Evolutionary conservation across 495 filamentous ascomycete species (phyloP).

Genomic region (Hypoxylon trugodes): DNA sequence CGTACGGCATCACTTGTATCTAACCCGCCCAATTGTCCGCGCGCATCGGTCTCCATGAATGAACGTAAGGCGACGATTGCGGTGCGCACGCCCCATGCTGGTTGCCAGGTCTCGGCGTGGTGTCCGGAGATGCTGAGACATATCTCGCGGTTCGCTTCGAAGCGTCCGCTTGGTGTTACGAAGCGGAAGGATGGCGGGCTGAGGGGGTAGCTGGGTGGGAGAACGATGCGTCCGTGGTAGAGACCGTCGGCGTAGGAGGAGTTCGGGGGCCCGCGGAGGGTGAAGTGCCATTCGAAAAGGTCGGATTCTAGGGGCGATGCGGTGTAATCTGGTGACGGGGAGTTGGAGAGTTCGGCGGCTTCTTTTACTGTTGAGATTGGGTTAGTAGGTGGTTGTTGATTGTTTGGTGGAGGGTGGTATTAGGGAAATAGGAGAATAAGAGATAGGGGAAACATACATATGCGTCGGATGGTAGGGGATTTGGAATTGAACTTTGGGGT

Average conservation of each 20-base stretch:
- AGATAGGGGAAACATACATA: conserved; percentile 58
- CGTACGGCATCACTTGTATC: conserved; percentile 72
- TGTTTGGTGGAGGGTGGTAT: conserved; percentile 25
- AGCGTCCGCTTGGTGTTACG: conserved; percentile 87
- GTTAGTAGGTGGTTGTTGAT: conserved; percentile 25
- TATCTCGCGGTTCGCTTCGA: conserved; percentile 97
- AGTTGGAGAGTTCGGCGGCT: conserved; percentile 79
- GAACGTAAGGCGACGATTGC: conserved; percentile 73
- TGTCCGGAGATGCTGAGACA: conserved; percentile 92
- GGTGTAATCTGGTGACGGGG: conserved; percentile 82
- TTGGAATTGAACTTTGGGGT: conserved; percentile 72
- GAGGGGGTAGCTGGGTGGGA: conserved; percentile 87
- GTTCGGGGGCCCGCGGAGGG: conserved; percentile 84
- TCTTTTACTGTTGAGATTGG: conserved; percentile 70
- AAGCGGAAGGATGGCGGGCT: conserved; percentile 94
- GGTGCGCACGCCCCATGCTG: conserved; percentile 92
- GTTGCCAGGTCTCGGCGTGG: conserved; percentile 98
- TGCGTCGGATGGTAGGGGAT: conserved; percentile 81
- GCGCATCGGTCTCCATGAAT: conserved; percentile 79
- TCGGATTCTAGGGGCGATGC: conserved; percentile 84
- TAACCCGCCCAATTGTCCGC: conserved; percentile 87
- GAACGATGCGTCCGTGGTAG: conserved; percentile 95
- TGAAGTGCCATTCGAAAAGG: conserved; percentile 99
- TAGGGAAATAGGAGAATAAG: conserved; percentile 10
- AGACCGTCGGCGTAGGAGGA: conserved; percentile 80